Base-by-base conservation (phyloP, 768 basidiomycete genomes). In the Leccinum olivaceopallidum region DNA sequence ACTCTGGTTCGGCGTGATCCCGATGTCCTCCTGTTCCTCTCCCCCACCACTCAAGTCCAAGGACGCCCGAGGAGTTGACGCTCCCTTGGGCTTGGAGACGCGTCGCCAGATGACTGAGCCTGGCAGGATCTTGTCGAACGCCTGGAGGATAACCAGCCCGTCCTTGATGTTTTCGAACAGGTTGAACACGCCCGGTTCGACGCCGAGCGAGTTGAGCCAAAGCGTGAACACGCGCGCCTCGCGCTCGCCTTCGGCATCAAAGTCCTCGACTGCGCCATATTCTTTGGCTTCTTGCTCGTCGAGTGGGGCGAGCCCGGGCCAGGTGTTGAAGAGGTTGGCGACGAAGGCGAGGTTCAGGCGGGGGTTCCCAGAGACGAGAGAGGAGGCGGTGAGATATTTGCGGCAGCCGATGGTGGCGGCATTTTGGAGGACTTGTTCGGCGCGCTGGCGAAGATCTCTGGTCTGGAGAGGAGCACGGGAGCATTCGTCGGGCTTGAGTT, bases 281-380 rank as follows among this genome's bases (percentile, higher is more conserved):
- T 92, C 90, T 63, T 96, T 94, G 5, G 90, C 90, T 72, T 98
- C 95, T 71, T 94, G 85, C 69, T 95, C 94, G 70, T 96, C 95
- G 50, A 98, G 84, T 2, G 96, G 96, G 62, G 85, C 97, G 34
- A 98, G 87, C 0, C 96, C 94, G 0, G 96, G 97, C 76, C 91
- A 88, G 2, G 93, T 98, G 80, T 99, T 99, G 85, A 99, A 99
- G 57, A 99, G 83, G 76, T 98, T 96, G 44, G 97, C 97, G 60
- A 98, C 96, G 73, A 98, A 99, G 14, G 94, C 94, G 58, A 99
- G 89, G 76, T 99, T 99, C 50, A 99, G 85, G 66, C 95, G 94
- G 10, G 39, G 95, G 73, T 99, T 99, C 20, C 97, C 97, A 3
- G 94, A 79, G 30, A 98, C 84, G 60, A 99, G 86, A 8, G 97